Evolutionary conservation across 495 filamentous ascomycete species (phyloP).

Genomic region (Penicillium antarcticum): DNA sequence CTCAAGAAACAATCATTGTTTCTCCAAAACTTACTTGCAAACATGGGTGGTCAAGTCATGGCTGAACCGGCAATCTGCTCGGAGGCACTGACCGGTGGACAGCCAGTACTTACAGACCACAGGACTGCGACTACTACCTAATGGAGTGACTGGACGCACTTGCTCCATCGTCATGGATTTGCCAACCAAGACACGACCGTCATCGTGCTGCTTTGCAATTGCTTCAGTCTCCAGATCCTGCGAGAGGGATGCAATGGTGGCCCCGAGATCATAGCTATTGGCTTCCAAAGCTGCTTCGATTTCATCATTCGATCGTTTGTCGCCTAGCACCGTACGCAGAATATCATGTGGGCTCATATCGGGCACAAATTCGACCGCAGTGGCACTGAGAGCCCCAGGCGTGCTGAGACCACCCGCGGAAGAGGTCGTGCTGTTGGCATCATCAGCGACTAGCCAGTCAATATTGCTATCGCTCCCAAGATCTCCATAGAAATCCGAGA

Average conservation of each 20-base stretch:
- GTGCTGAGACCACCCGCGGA: slow-evolving; percentile 62
- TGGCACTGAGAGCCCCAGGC: slow-evolving; percentile 68
- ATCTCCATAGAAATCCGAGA: slow-evolving; percentile 85
- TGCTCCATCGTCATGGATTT: slow-evolving; percentile 82
- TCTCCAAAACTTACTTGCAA: slow-evolving; percentile 80
- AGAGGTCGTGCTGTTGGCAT: slow-evolving; percentile 70
- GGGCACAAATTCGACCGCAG: slow-evolving; percentile 74
- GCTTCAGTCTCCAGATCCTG: slow-evolving; percentile 45
- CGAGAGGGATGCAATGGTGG: slow-evolving; percentile 84
- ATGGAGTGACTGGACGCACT: slow-evolving; percentile 68
- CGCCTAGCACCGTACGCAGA: slow-evolving; percentile 88
- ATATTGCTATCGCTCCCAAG: slow-evolving; percentile 84
- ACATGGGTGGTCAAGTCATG: slow-evolving; percentile 94
- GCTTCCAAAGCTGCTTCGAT: slow-evolving; percentile 84
- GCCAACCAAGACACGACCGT: slow-evolving; percentile 68
- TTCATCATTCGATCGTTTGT: slow-evolving; percentile 86
- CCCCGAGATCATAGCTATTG: slow-evolving; percentile 88
- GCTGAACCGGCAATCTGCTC: slow-evolving; percentile 95
- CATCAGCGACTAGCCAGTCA: slow-evolving; percentile 94
- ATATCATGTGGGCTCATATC: slow-evolving; percentile 99
- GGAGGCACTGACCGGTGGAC: slow-evolving; percentile 84
- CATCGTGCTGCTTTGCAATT: slow-evolving; percentile 29
- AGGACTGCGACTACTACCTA: slow-evolving; percentile 66
- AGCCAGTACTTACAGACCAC: slow-evolving; percentile 97
- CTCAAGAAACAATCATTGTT: background rate